Evolutionary conservation across 1,284 basidiomycete species (phyloP), one percentile per base, ranked within the genome.

Genomic region (Ustilago shanxiensis): DNA sequence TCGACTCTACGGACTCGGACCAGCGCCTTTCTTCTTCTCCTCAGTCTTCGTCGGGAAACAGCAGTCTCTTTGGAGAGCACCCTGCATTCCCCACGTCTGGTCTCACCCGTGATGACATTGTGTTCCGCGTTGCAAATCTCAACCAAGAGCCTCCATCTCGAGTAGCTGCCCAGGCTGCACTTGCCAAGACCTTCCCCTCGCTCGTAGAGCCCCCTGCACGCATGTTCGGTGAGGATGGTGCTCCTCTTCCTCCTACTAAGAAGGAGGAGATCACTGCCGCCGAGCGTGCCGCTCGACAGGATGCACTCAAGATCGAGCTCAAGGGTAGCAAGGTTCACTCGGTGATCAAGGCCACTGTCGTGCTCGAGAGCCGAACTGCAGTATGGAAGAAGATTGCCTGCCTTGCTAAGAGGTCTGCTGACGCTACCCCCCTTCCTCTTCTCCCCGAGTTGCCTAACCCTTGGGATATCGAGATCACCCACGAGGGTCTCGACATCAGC

Each of bases 391-490:
- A 60, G 64, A 41, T 78, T 14, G 71, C 72, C 39, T 44, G 26
- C 24, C 33, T 65, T 49, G 33, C 54, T 44, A 64, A 66, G 67
- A 39, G 41, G 31, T 28, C 61, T 29, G 24, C 58, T 13, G 65
- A 56, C 18, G 41, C 57, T 20, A 53, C 60, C 1, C 50, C 66
- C 8, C 57, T 74, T n/a, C 54, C 71, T 49, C 65, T 74, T 11
- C 70, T 79, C 14, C 78, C 78, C 31, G 68, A 72, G 49, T 55
- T 79, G 35, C 77, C 79, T n/a, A 76, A 67, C 63, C 73, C 72
- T 33, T 79, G 79, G 74, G 56, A 68, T 49, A 39, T 79, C 29
- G 72, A 76, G 52, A 76, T 79, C 66, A 58, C 50, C 20, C 76
- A 78, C 59, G 51, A 67, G 49, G 71, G 64, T n/a, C 67, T 78